Conservation (phyloP, 495 filamentous ascomycete species). For the Copromyces sp. region DNA sequence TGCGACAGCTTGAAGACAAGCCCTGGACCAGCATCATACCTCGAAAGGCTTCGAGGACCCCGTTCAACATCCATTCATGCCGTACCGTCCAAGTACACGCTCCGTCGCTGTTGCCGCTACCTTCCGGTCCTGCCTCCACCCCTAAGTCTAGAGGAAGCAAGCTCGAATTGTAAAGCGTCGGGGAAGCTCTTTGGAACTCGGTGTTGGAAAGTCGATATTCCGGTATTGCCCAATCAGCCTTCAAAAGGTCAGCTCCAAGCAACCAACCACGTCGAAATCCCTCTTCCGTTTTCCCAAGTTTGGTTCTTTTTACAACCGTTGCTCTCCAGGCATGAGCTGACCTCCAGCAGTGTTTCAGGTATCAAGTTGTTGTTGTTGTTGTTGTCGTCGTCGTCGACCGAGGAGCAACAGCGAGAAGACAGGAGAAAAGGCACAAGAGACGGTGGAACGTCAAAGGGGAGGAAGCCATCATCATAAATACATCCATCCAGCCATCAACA, state of each 20-base stretch:
- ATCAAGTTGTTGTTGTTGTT: not conserved
- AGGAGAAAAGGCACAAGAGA: not conserved
- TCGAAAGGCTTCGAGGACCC: not conserved
- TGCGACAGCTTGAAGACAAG: conserved; percentile 12
- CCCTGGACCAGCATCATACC: conserved; percentile 3
- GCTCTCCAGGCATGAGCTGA: not conserved
- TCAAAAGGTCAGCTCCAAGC: not conserved
- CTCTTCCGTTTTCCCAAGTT: not conserved
- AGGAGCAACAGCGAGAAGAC: not conserved
- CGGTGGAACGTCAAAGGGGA: not conserved
- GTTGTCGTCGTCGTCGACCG: not conserved
- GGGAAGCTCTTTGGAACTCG: not conserved
- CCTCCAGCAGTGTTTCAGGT: not conserved
- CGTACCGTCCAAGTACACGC: not conserved
- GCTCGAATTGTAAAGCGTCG: not conserved
- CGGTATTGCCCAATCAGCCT: not conserved
- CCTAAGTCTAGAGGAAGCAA: too few species aligned
- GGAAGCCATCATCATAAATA: not conserved
- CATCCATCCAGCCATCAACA: not conserved
- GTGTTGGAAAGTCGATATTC: not conserved
- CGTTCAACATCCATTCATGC: not conserved
- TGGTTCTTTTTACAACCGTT: not conserved
- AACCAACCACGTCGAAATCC: not conserved
- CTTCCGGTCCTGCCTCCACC: not conserved
- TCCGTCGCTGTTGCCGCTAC: not conserved